Conservation (phyloP, 441 rosid genomes). For the Gossypium schwendimanii region DNA sequence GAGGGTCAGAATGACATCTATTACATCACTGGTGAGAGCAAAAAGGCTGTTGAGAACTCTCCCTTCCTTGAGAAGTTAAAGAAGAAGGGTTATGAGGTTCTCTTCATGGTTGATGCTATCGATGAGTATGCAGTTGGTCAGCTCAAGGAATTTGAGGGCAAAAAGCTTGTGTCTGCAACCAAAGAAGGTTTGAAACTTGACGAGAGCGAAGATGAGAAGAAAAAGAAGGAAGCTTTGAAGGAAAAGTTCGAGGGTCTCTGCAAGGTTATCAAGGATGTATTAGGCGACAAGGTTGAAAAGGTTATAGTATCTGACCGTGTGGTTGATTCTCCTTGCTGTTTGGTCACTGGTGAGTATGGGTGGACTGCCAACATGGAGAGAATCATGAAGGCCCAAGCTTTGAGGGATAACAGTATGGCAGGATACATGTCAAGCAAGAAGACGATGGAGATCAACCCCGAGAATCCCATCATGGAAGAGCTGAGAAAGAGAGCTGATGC, state of each 20-base stretch:
- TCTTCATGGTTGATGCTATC: slow-evolving; percentile 63
- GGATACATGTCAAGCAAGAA: slow-evolving; percentile 66
- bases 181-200: slow-evolving; percentile 58
- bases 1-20: slow-evolving; percentile 60
- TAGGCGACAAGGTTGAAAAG: slow-evolving; percentile 63
- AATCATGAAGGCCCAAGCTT: slow-evolving; percentile 68
- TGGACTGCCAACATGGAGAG: slow-evolving; percentile 74
- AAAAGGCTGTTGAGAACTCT: slow-evolving; percentile 67
- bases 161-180: slow-evolving; percentile 61
- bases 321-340: slow-evolving; percentile 62
- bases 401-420: slow-evolving; percentile 59
- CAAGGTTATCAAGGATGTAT: slow-evolving; percentile 63
- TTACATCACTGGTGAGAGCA: slow-evolving; percentile 70
- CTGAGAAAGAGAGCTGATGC: slow-evolving; percentile 58
- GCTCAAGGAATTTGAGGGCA: slow-evolving; percentile 64
- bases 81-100: slow-evolving; percentile 60
- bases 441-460: slow-evolving; percentile 61
- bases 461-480: slow-evolving; percentile 64
- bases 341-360: slow-evolving; percentile 56
- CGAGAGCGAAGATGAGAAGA: slow-evolving; percentile 59
- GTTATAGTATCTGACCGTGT: slow-evolving; percentile 61
- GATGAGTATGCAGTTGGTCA: slow-evolving; percentile 64
- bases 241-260: slow-evolving; percentile 61
- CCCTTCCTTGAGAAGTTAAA: slow-evolving; percentile 67
- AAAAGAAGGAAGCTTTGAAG: slow-evolving; percentile 43